phyloP scores from a whole-genome alignment of 2,329 filamentous ascomycete genomes.

The Xylariomycetidae sp. region DNA sequence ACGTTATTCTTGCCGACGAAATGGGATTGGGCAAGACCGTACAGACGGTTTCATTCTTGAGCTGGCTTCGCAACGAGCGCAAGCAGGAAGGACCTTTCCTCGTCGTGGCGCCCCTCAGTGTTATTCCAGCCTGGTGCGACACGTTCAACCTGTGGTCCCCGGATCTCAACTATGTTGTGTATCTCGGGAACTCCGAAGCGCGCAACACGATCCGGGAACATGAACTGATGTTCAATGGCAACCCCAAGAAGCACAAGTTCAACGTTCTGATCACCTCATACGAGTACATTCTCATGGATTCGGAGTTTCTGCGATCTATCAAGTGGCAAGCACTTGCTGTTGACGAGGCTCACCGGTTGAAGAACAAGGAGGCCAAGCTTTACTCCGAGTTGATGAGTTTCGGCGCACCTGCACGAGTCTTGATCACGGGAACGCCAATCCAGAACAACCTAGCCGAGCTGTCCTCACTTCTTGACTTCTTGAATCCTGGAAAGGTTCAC shows the following conservation, averaged over 20 bases:
- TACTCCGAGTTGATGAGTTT: slow-evolving; percentile 83
- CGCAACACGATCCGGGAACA: slow-evolving; percentile 85
- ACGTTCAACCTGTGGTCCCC: slow-evolving; percentile 96
- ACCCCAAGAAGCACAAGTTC: slow-evolving; percentile 86
- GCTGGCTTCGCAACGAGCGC: slow-evolving; percentile 88
- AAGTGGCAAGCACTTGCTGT: slow-evolving; percentile 98
- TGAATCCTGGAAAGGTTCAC: slow-evolving; percentile 88
- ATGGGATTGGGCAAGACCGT: slow-evolving; percentile 99
- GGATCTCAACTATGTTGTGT: slow-evolving; percentile 94
- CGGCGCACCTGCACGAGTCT: slow-evolving; percentile 76
- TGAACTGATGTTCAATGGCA: slow-evolving; percentile 81
- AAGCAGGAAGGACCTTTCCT: slow-evolving; percentile 91
- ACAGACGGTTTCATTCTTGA: slow-evolving; percentile 93
- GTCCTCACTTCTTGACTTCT: slow-evolving; percentile 87
- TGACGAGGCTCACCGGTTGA: slow-evolving; percentile 93
- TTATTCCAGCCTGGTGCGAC: slow-evolving; percentile 96
- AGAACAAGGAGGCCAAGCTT: slow-evolving; percentile 91
- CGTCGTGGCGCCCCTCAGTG: slow-evolving; percentile 93
- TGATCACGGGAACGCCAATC: slow-evolving; percentile 96
- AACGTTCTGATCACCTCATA: slow-evolving; percentile 97
- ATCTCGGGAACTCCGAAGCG: slow-evolving; percentile 82
- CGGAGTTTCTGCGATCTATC: slow-evolving; percentile 76
- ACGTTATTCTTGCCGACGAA: slow-evolving; percentile 95
- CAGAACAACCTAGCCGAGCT: slow-evolving; percentile 95
- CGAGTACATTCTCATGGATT: slow-evolving; percentile 87